Conservation (phyloP, 108 stramenopile genomes). For the Cyclotella distinguenda region DNA sequence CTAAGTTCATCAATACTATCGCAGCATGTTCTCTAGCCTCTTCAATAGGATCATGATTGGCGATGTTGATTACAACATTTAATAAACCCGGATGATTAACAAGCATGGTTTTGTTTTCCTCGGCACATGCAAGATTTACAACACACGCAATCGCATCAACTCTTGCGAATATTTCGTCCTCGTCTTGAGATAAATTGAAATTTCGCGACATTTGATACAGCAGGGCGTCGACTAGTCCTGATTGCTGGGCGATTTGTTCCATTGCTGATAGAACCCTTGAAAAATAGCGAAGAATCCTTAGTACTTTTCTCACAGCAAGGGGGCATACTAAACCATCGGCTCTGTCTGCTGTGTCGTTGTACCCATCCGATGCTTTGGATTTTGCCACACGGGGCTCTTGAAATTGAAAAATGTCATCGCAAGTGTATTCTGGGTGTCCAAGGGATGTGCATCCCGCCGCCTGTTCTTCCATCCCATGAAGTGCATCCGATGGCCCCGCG, state of each 20-base stretch:
- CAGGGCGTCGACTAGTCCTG: conserved; percentile 39
- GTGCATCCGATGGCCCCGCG: not conserved
- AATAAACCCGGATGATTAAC: conserved; percentile 44
- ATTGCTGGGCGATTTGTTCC: conserved; percentile 35
- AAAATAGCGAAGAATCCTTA: conserved; percentile 51
- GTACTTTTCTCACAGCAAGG: conserved; percentile 33
- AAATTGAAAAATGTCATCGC: conserved; percentile 46
- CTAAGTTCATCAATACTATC: conserved; percentile 56
- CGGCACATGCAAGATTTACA: conserved; percentile 49
- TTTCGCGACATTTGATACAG: conserved; percentile 42
- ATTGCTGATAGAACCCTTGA: conserved; percentile 57
- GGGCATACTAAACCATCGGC: conserved; percentile 22
- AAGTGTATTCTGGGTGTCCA: not conserved
- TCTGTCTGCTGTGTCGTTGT: conserved; percentile 2
- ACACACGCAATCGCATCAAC: conserved; percentile 45
- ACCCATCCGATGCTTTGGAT: conserved; percentile 8
- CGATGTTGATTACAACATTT: conserved; percentile 40
- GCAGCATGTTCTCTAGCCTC: conserved; percentile 57
- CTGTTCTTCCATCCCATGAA: not conserved
- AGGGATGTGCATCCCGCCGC: not conserved
- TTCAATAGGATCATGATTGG: conserved; percentile 48
- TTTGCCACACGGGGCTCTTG: conserved; percentile 21
- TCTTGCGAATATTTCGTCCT: conserved; percentile 31
- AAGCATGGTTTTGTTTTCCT: conserved; percentile 47
- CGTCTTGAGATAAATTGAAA: conserved; percentile 19